These are phyloP conservation scores for Prunus campanulata DNA, from an alignment of 306 rosid species.

Conservation along the genomic window DNA sequence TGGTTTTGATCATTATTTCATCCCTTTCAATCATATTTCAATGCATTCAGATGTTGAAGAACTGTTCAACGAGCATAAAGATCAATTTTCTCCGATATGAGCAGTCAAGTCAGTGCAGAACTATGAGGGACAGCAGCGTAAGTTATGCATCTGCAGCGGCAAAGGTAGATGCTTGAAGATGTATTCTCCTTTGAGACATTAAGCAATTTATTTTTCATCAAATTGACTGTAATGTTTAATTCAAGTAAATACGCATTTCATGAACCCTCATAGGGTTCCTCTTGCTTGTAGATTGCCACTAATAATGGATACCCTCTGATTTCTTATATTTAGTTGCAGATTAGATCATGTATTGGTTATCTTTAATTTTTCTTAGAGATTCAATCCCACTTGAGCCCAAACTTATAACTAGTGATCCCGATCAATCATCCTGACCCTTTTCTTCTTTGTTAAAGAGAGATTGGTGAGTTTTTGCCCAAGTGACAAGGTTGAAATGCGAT, in stretches of 20 bases:
- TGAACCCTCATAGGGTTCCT: conserved; percentile 1
- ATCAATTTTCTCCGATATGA: conserved; percentile 82
- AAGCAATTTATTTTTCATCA: conserved; percentile 28
- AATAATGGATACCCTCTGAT: background rate
- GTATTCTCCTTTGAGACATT: conserved; percentile 10
- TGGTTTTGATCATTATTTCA: background rate
- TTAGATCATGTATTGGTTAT: background rate
- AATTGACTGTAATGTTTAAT: conserved; percentile 17
- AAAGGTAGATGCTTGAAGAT: conserved; percentile 54
- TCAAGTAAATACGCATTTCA: conserved; percentile 11
- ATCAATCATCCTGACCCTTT: no score
- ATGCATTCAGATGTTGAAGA: conserved; percentile 73
- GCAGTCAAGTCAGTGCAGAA: conserved; percentile 90
- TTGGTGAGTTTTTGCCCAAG: no score
- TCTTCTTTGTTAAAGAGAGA: no score
- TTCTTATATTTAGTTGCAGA: background rate
- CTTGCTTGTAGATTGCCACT: conserved; percentile 23
- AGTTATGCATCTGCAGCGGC: conserved; percentile 99
- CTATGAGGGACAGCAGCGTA: conserved; percentile 80
- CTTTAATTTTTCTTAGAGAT: background rate
- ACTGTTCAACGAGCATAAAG: conserved; percentile 59
- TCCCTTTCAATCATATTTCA: background rate
- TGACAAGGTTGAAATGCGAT: no score
- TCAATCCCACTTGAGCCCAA: background rate
- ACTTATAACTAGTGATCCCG: no score